A percentile compares a stretch with the other conserved stretches of the same genome.
These are phyloP conservation scores for Linderina pennispora DNA, from an alignment of 192 early-diverging fungal genomes.

Conservation along the genomic window DNA sequence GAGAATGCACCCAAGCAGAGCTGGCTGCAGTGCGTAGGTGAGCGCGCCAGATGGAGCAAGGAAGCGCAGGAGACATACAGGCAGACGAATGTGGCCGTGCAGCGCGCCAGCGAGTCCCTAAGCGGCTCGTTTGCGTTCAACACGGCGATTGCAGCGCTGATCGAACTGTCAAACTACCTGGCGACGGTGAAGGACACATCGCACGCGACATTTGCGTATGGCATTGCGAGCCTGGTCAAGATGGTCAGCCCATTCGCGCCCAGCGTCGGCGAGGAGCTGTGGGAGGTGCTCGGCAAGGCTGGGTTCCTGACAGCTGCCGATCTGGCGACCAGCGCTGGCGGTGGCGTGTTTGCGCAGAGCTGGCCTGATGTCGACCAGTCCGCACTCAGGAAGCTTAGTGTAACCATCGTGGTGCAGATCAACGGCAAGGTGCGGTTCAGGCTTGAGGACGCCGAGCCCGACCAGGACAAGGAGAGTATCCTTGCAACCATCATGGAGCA, in stretches of 20 bases:
- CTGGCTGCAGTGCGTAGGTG: conserved; percentile 39
- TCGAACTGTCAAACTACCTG: conserved; percentile 67
- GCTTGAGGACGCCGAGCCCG: conserved; percentile 31
- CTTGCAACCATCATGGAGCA: conserved; percentile 40
- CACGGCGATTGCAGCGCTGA: conserved; percentile 77
- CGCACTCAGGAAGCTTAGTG: conserved; percentile 46
- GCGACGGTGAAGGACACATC: conserved; percentile 5
- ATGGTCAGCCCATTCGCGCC: conserved; percentile 74
- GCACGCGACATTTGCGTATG: conserved; percentile 50
- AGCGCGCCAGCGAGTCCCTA: conserved; percentile 43
- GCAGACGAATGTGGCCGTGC: conserved; percentile 25
- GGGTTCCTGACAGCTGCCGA: conserved; percentile 16
- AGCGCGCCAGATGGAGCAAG: conserved; percentile 11
- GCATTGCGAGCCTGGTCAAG: conserved; percentile 52
- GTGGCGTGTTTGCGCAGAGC: conserved; percentile 47
- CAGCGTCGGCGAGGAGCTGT: conserved; percentile 67
- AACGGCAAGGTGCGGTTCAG: conserved; percentile 76
- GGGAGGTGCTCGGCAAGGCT: conserved; percentile 33
- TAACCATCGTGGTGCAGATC: conserved; percentile 50
- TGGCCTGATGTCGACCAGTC: conserved; percentile 55
- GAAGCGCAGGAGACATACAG: conserved; percentile 31
- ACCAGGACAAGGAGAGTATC: conserved; percentile 28
- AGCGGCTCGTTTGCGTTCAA: conserved; percentile 59
- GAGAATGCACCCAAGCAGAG: conserved; percentile 39
- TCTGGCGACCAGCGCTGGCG: neutral